A percentile compares a stretch with the other conserved stretches of the same genome.
Evolutionary conservation across 2,329 filamentous ascomycete species (phyloP).

Genomic region (Septoria petroselini): DNA sequence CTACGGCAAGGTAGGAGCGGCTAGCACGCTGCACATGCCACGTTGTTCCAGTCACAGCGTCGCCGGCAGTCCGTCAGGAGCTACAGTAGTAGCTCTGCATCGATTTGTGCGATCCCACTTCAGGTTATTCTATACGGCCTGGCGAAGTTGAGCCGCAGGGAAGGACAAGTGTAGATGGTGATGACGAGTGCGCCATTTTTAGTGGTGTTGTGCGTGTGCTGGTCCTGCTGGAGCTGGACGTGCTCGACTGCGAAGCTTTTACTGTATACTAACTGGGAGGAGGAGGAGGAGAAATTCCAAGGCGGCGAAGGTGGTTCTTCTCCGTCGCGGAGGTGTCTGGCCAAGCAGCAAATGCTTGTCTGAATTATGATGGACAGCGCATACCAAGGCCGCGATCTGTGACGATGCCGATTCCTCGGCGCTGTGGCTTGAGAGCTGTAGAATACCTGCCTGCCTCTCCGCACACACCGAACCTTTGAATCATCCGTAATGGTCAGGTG

Average conservation of each 20-base stretch:
- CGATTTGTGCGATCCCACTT: neutral
- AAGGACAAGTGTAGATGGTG: neutral
- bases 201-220: neutral
- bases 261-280: too few relatives aligned
- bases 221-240: neutral
- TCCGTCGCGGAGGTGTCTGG: conserved; percentile 10
- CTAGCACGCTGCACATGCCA: conserved; percentile 7
- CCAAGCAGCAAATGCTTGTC: conserved; percentile 8
- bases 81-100: too few relatives aligned
- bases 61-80: neutral
- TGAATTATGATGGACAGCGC: conserved; percentile 8
- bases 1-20: conserved; percentile 1
- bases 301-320: neutral
- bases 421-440: conserved; percentile 11
- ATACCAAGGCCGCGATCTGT: neutral
- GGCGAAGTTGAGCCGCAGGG: neutral
- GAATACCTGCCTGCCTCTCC: conserved; percentile 4
- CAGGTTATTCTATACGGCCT: neutral
- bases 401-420: neutral
- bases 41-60: conserved; percentile 8
- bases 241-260: too few relatives aligned
- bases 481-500: conserved; percentile 4
- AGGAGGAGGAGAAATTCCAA: too few relatives aligned
- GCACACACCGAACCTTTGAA: conserved; percentile 1
- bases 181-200: neutral